Evolutionary conservation across 495 filamentous ascomycete genomes (phyloP).

Genomic region (Podospora pseudopauciseta): DNA sequence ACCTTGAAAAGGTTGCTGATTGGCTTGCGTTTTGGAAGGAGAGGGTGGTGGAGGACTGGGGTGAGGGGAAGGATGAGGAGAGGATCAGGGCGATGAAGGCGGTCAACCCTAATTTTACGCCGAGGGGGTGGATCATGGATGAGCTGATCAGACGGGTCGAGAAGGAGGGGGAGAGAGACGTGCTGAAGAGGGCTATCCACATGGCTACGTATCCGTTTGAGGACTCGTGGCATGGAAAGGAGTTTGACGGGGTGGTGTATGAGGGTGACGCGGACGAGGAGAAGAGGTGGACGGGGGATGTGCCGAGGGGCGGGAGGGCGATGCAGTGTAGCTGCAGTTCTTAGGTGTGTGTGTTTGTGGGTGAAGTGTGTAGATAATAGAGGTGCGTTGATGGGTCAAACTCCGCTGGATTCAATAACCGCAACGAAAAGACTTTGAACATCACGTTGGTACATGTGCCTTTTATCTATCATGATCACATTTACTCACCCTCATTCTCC

Average conservation of each 20-base stretch:
- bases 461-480: no score
- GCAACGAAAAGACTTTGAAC: no score
- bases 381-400: no score
- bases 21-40: slow-evolving; percentile 74
- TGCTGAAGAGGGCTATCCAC: slow-evolving; percentile 70
- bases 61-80: slow-evolving; percentile 57
- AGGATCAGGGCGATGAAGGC: slow-evolving; percentile 70
- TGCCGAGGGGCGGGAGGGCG: slow-evolving; percentile 68
- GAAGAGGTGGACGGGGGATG: slow-evolving; percentile 80
- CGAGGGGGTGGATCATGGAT: slow-evolving; percentile 86
- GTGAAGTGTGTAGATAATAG: background rate
- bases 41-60: slow-evolving; percentile 72
- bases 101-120: slow-evolving; percentile 88
- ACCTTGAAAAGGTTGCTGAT: slow-evolving; percentile 58
- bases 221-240: slow-evolving; percentile 62
- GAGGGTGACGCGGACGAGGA: slow-evolving; percentile 61
- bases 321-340: slow-evolving; percentile 89
- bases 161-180: slow-evolving; percentile 72
- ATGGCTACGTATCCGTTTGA: slow-evolving; percentile 80
- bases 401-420: no score
- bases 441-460: no score
- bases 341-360: slow-evolving; percentile 4
- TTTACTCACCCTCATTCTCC: background rate
- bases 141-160: slow-evolving; percentile 88
- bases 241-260: slow-evolving; percentile 35